Base-by-base conservation (phyloP, 495 filamentous ascomycete species). In the Penicillium pancosmium region DNA sequence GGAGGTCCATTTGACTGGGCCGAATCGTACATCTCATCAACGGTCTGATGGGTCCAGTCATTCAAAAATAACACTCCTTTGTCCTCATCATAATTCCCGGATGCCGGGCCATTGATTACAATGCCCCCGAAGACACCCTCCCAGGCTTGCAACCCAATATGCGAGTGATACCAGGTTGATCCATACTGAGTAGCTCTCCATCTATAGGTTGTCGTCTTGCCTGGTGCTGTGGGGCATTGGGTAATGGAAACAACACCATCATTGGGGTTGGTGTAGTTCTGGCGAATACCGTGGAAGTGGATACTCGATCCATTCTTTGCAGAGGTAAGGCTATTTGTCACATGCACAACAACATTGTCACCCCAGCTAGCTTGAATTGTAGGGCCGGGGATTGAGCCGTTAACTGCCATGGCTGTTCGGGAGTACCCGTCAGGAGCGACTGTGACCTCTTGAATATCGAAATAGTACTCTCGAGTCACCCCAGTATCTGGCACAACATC, bases 111-210 rank as follows among this genome's bases (percentile, higher is more conserved):
- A 51, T 75, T 63, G 52, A 78, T 75, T 6, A 73, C 55, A 21
- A 78, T 75, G 0, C 62, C 68, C 2, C 70, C 70, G 25, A 65
- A 60, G 1, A 78, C 56, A 38, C 76, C 72, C 48, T 74, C 66
- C 66, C 72, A 75, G 0, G 89, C 80, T 1, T 88, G 88, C 83
- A 80, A 50, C 81, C 90, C 75, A 13, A 80, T 78, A 62, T 91
- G 89, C 0, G 86, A 88, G 68, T 92, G 89, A 63, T 91, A 92
- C 90, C 90, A 92, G 67, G 89, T 89, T 0, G 87, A 87, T 9
- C 89, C 89, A 11, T 85, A 84, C 68, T 91, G 86, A 41, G 84
- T 74, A 61, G 90, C 88, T 11, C 84, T 85, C 71, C 92, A 93
- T 63, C 87, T 83, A 64, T 92, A 92, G 9, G 81, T 89, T 52